Percentiles rank a stretch among this genome's conserved stretches.
These are phyloP conservation scores for Backusella sp. DNA, from an alignment of 192 early-diverging fungal species.

Conservation along the genomic window DNA sequence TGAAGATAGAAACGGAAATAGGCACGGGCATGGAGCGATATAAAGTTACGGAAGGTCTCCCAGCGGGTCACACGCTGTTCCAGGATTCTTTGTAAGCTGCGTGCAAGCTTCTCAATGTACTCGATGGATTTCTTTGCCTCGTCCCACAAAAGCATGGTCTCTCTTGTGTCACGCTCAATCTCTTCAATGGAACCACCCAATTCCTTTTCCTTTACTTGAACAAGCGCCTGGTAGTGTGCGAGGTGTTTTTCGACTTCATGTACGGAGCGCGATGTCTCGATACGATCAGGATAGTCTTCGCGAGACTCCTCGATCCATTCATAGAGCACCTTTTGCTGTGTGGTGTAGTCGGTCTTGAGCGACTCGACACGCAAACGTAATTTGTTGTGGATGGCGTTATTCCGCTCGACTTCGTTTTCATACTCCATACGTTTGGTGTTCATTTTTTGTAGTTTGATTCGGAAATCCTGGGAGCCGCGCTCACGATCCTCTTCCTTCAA, in stretches of 20 bases:
- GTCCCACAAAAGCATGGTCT: constrained; percentile 49
- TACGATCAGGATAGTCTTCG: constrained; percentile 60
- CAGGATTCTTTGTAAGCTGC: constrained; percentile 46
- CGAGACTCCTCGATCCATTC: constrained; percentile 52
- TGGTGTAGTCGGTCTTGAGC: neutral
- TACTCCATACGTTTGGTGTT: neutral
- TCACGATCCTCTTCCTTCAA: neutral
- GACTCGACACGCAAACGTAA: neutral
- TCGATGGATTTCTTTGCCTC: constrained; percentile 53
- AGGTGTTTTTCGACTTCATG: constrained; percentile 63
- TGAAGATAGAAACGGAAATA: constrained; percentile 74
- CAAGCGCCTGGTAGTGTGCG: constrained; percentile 47
- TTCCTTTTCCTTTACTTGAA: constrained; percentile 51
- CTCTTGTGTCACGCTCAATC: constrained; percentile 53
- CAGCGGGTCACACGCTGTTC: constrained; percentile 59
- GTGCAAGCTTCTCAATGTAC: constrained; percentile 40
- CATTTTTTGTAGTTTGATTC: neutral
- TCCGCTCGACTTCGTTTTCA: neutral
- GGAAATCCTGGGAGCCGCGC: neutral
- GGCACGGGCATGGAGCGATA: constrained; percentile 69
- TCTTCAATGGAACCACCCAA: constrained; percentile 60
- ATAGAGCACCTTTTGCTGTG: neutral
- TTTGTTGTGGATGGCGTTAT: neutral
- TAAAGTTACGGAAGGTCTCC: constrained; percentile 69
- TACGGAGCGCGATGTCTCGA: constrained; percentile 45